Conservation (phyloP, 495 filamentous ascomycete genomes). For the Pseudotulostoma volvatum region DNA sequence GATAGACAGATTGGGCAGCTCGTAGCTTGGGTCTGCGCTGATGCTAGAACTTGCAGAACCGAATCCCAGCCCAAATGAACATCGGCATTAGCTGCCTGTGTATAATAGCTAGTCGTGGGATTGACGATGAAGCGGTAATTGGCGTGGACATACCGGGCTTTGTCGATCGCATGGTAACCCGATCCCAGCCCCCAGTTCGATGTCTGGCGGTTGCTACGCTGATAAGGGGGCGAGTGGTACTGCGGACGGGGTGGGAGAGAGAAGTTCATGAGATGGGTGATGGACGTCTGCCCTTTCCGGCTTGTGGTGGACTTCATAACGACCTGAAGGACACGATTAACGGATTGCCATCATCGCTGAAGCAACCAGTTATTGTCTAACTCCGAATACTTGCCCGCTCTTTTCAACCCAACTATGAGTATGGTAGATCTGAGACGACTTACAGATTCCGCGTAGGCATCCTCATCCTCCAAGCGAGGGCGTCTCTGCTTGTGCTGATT, state of each 20-base stretch:
- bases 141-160: conserved; percentile 88
- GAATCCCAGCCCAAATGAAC: conserved; percentile 80
- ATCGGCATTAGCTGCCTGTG: conserved; percentile 75
- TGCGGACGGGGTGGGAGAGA: conserved; percentile 62
- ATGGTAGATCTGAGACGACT: too few species aligned
- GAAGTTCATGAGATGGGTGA: conserved; percentile 93
- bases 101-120: conserved; percentile 59
- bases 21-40: conserved; percentile 69
- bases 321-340: conserved; percentile 25
- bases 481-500: conserved; percentile 57
- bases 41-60: conserved; percentile 82
- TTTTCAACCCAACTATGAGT: too few species aligned
- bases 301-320: conserved; percentile 71
- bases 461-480: conserved; percentile 50
- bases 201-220: conserved; percentile 42
- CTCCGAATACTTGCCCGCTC: too few species aligned
- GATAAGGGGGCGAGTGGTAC: conserved; percentile 38
- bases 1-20: conserved; percentile 91
- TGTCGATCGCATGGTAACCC: conserved; percentile 81
- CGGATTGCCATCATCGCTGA: conserved; percentile 3
- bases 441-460: conserved; percentile 68
- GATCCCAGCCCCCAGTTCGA: conserved; percentile 78
- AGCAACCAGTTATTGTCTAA: too few species aligned
- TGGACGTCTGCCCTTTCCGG: conserved; percentile 85
- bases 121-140: conserved; percentile 96